A percentile compares a stretch with the other conserved stretches of the same genome.
These are phyloP conservation scores for Arachis monticola DNA, from an alignment of 331 rosid species.

Conservation along the genomic window DNA sequence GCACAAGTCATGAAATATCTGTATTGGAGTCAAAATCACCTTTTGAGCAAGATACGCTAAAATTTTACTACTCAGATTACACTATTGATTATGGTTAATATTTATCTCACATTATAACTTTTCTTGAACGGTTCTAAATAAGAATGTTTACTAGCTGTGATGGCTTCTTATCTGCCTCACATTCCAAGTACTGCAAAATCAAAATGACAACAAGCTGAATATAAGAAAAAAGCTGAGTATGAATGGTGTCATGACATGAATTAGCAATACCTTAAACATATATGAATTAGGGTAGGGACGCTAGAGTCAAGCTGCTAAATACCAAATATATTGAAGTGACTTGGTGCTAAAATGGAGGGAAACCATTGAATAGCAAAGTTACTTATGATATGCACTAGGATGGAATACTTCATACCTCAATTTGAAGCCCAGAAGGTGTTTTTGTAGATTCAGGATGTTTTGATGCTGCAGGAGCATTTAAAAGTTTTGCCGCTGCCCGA, in stretches of 20 bases:
- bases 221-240: conserved; percentile 26
- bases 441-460: conserved; percentile 61
- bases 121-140: conserved; percentile 62
- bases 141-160: conserved; percentile 86
- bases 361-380: conserved; percentile 29
- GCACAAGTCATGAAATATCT: conserved; percentile 99
- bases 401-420: conserved; percentile 53
- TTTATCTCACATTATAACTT: conserved; percentile 71
- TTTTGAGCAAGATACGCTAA: conserved; percentile 25
- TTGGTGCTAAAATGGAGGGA: conserved; percentile 2
- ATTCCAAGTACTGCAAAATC: conserved; percentile 78
- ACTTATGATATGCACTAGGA: background rate
- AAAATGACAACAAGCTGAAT: conserved; percentile 32
- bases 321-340: conserved; percentile 2
- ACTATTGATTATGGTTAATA: conserved; percentile 20
- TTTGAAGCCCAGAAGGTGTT: conserved; percentile 84
- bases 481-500: conserved; percentile 62
- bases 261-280: conserved; percentile 29
- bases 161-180: conserved; percentile 86
- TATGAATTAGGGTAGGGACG: conserved; percentile 21
- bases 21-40: conserved; percentile 35
- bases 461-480: conserved; percentile 37
- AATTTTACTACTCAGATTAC: conserved; percentile 20
- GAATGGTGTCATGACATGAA: conserved; percentile 27
- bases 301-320: conserved; percentile 15